Base-by-base conservation (phyloP, 176 grass and related monocot genomes). In the Typha latifolia region DNA sequence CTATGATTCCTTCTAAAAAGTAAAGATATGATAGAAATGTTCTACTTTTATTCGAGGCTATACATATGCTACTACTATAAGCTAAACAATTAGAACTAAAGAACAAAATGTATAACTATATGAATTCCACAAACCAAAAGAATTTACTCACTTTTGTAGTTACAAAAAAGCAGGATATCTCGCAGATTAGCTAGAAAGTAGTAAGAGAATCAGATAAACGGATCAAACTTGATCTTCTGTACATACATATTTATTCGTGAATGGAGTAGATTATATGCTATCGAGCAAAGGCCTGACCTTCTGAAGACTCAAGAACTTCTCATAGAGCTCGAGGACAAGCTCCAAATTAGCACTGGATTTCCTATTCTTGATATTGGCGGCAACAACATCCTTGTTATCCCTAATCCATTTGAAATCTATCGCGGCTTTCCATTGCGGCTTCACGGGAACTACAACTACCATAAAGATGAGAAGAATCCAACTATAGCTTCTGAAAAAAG, bases 351-450 rank as follows among this genome's bases (percentile, higher is more conserved):
- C 88, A 47, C 51, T 65, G 3, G 88, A 92, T 21, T 92, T 97
- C 69, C 85, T 74, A 49, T 52, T 72, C 14, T 49, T 76, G 47
- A 97, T 92, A 48, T 97, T 97, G 52, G 74, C 70, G 0, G 85
- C 78, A 3, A 92, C 83, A 6, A 69, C 67, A 18, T 90, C 85
- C 81, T 71, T 80, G 72, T 97, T 97, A 10, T 97, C 93, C 67
- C 88, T 80, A 73, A 92, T 97, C 93, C 85, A 97, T 74, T 97
- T 97, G 93, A 97, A 97, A 69, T 97, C 93, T 64, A 97, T 90
- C 51, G 93, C 80, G 6, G 93, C 85, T 76, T 82, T 97, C 93
- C 93, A 97, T 50, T 84, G 85, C 66, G 81, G 83, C 81, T 62
- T 90, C 43, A 43, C 64, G 51, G 61, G 63, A 72, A 74, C 80